Evolutionary conservation across 2,329 filamentous ascomycete genomes (phyloP), one percentile per base, ranked within the genome.

Genomic region (Arthrinium phaeospermum): DNA sequence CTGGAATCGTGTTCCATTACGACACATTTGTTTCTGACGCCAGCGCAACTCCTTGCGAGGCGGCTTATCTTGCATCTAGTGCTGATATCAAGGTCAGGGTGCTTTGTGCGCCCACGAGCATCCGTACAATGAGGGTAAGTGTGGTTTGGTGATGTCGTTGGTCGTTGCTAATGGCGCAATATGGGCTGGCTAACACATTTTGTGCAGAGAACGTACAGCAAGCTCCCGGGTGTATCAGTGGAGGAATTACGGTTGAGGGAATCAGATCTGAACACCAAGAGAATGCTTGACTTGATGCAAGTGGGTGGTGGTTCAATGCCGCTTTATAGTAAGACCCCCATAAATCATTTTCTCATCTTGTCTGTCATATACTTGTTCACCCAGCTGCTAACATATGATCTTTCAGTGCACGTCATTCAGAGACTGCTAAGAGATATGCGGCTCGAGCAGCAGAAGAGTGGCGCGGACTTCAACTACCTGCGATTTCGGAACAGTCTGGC

Each of bases 1-100:
- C 89, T 0, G 90, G 88, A 0, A 80, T 93, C 0, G 87, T 93
- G 0, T 92, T 93, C 68, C 90, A 93, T 74, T 93, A 91, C 72
- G 90, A 91, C 74, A 85, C 85, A 0, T 89, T 88, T 73, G 83
- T 85, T 14, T 87, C 85, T 0, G 85, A 87, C 61, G 76, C 78
- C 0, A 80, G 83, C 1, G 86, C 86, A 16, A 82, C 82, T 0
- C 86, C 90, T 0, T 91, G 90, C 71, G 91, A 93, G 77, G 90
- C 87, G 0, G 89, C 90, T 0, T 90, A 86, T 74, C 79, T 93
- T 3, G 82, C 86, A 0, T 85, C 85, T 0, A 75, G 83, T 0
- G 75, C 80, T 0, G 82, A 81, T 0, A 83, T 89, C 51, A 81
- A 82, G 0, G 86, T 89, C 1, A 82, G 80, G 0, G 82, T 90